phyloP scores from a whole-genome alignment of 116 monocot genomes.

The Papilionanthe hybrid region DNA sequence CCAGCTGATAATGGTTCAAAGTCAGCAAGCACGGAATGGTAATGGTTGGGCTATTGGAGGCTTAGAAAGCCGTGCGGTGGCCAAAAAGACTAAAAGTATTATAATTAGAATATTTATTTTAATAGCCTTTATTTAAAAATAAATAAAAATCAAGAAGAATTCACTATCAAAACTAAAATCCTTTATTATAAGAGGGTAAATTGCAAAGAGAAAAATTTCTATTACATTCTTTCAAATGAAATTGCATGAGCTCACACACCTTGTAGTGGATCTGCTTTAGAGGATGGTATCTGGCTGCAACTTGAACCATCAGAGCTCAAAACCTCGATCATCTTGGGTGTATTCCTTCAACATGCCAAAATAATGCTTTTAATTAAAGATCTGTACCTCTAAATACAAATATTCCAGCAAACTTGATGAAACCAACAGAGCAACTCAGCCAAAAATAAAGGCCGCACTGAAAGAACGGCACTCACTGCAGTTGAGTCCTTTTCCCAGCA shows the following conservation, averaged over 20 bases:
- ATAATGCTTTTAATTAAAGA: not conserved
- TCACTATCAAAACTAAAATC: not conserved
- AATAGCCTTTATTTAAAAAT: not conserved
- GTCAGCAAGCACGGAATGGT: not conserved
- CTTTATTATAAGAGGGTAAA: not conserved
- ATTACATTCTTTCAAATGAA: not conserved
- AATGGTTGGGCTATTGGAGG: not conserved
- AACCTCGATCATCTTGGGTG: constrained; percentile 60
- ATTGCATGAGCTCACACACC: constrained; percentile 2
- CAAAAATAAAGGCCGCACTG: not conserved
- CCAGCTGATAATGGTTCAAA: not conserved
- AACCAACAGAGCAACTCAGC: not conserved
- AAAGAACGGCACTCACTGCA: not conserved
- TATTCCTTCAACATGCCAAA: constrained; percentile 40
- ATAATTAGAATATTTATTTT: not conserved
- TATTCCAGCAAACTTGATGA: no score
- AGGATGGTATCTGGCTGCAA: constrained; percentile 60
- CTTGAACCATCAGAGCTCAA: constrained; percentile 66
- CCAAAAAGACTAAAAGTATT: not conserved
- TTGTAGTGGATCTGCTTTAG: constrained; percentile 17
- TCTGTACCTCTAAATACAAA: not conserved
- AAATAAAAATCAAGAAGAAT: not conserved
- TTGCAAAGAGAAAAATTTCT: not conserved
- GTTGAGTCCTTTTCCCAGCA: not conserved
- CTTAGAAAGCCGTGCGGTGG: no score